Evolutionary conservation across 2,329 filamentous ascomycete species (phyloP).

Genomic region (Ceratocystis smalleyi): DNA sequence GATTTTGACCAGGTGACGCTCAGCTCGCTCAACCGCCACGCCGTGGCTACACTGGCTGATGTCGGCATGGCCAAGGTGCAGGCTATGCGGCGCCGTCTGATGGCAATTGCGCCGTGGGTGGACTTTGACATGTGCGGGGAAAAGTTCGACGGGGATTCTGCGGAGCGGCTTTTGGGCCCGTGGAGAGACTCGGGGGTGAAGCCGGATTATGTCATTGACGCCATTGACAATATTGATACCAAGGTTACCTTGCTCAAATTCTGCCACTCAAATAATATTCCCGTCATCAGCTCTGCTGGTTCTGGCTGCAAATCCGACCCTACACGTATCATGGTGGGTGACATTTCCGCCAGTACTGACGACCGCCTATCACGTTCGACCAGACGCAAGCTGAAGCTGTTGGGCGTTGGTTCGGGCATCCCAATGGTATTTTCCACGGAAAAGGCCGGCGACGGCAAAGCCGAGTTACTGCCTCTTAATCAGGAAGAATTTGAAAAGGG

Average conservation of each 20-base stretch:
- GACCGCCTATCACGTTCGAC: slow-evolving; percentile 80
- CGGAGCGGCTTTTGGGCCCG: slow-evolving; percentile 48
- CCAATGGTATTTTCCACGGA: slow-evolving; percentile 88
- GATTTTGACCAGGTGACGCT: slow-evolving; percentile 97
- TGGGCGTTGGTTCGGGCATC: slow-evolving; percentile 71
- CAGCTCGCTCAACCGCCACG: slow-evolving; percentile 88
- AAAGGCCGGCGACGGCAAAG: slow-evolving; percentile 78
- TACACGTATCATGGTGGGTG: slow-evolving; percentile 74
- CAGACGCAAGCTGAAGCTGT: slow-evolving; percentile 57
- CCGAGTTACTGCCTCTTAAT: slow-evolving; percentile 67
- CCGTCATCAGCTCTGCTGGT: slow-evolving; percentile 89
- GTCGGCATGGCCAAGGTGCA: slow-evolving; percentile 87
- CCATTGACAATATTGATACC: slow-evolving; percentile 95
- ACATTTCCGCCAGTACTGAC: slow-evolving; percentile 76
- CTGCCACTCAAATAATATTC: slow-evolving; percentile 61
- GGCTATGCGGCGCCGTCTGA: slow-evolving; percentile 61
- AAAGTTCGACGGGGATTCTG: slow-evolving; percentile 57
- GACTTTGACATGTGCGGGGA: slow-evolving; percentile 75
- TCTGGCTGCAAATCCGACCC: slow-evolving; percentile 82
- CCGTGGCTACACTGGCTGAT: slow-evolving; percentile 82
- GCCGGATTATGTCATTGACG: slow-evolving; percentile 86
- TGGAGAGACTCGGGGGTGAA: slow-evolving; percentile 41
- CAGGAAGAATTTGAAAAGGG: slow-evolving; percentile 84
- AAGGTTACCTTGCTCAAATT: slow-evolving; percentile 85
- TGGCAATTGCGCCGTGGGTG: slow-evolving; percentile 84